Percentiles rank a stretch among this genome's conserved stretches.
These are phyloP conservation scores for Schoenoplectus tabernaemontani DNA, from an alignment of 202 grass and related monocot genomes.

Conservation along the genomic window DNA sequence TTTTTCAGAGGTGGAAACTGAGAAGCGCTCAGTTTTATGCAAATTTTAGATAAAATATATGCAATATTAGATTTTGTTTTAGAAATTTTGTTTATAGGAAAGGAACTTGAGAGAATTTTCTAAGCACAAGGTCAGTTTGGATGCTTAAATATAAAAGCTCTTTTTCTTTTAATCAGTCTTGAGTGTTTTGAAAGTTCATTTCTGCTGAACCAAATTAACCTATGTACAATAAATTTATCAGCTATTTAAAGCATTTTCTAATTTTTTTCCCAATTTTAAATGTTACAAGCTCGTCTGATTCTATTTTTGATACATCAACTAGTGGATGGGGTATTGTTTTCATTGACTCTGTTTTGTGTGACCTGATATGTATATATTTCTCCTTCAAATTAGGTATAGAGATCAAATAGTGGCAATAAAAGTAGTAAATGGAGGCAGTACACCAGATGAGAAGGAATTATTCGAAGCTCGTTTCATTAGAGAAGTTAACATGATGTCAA, in stretches of 20 bases:
- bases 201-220: not conserved
- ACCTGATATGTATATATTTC: not conserved
- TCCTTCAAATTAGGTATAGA: constrained; percentile 28
- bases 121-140: not conserved
- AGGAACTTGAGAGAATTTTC: not conserved
- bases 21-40: too few relatives aligned
- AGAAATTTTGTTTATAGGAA: not conserved
- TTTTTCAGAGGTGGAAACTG: too few relatives aligned
- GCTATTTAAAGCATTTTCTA: not conserved
- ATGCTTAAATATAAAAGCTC: not conserved
- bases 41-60: not conserved
- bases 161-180: not conserved
- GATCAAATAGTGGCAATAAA: constrained; percentile 49
- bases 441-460: constrained; percentile 30
- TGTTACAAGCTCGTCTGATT: not conserved
- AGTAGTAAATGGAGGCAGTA: constrained; percentile 39
- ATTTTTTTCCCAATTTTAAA: not conserved
- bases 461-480: constrained; percentile 42
- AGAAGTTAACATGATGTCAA: constrained; percentile 56
- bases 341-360: not conserved
- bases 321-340: not conserved
- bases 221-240: not conserved
- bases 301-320: not conserved
- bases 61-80: not conserved
- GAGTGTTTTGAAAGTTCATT: not conserved